Conservation (phyloP, 2,329 filamentous ascomycete genomes). For the Whalleya microplaca region DNA sequence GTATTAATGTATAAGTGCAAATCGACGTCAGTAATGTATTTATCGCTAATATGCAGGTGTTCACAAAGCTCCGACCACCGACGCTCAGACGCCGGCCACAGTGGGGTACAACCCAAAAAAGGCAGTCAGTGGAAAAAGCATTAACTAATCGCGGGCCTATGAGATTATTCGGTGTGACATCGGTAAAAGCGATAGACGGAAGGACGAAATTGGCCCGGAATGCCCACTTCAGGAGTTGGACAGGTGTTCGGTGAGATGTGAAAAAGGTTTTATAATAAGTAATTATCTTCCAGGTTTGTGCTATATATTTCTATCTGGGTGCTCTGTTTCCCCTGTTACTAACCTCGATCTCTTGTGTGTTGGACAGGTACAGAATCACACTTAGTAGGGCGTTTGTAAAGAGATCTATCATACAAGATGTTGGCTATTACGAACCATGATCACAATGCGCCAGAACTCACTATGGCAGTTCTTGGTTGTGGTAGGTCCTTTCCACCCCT, state of each 20-base stretch:
- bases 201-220: constrained; percentile 2
- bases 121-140: constrained; percentile 6
- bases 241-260: neutral
- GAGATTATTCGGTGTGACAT: constrained; percentile 27
- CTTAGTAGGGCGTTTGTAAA: neutral
- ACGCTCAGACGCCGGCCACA: neutral
- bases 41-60: too few species aligned
- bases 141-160: constrained; percentile 2
- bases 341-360: neutral
- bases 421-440: constrained; percentile 37
- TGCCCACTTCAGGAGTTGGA: neutral
- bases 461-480: constrained; percentile 80
- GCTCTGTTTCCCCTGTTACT: neutral
- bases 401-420: constrained; percentile 25
- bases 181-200: constrained; percentile 13
- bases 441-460: constrained; percentile 57
- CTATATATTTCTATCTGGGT: neutral
- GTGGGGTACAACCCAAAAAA: neutral
- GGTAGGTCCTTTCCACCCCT: constrained; percentile 54
- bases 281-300: too few species aligned
- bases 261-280: neutral
- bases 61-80: neutral
- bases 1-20: too few species aligned
- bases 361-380: neutral
- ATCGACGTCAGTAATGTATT: too few species aligned